Evolutionary conservation across 306 rosid species (phyloP), one percentile per base, ranked within the genome.

Genomic region (Dicorynia guianensis): DNA sequence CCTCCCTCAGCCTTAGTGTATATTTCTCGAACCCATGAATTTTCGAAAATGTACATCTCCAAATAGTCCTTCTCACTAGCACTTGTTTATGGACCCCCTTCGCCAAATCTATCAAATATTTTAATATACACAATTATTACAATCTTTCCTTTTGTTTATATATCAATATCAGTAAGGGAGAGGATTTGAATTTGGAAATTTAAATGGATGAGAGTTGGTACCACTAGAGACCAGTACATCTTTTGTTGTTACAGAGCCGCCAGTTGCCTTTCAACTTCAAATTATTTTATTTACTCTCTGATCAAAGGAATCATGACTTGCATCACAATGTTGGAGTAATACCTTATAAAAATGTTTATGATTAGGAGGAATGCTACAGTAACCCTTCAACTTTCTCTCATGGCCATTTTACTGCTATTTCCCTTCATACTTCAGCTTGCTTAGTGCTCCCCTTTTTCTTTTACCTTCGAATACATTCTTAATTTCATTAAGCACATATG

Each of bases 301-400:
- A 2, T 25, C 30, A 25, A 2, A 40, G 46, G 46, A 3, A 40
- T 63, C 47, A 76, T 76, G 18, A 65, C 42, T 54, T 5, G 67
- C 48, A 54, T 64, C 67, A 54, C 60, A 76, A 65, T 40, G 79
- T 64, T 39, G 64, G 72, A 63, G 40, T 60, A 9, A 50, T 63
- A 62, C 61, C 62, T 35, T 49, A 74, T 25, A 49, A 74, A 74
- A 74, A 7, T 25, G 70, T 62, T 18, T 49, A 13, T 62, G 17
- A 60, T 49, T 61, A 61, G 56, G 56, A 75, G 57, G 64, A 63
- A 63, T 63, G 72, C 63, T 71, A 75, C 78, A 25, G 30, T 25
- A 25, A 25, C 30, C 30, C 30, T 25, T 2, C 30, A 25, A 25
- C 30, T 25, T 25, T 25, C 2, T 25, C 30, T 25, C 1, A 25